Base-by-base conservation (phyloP, 1,139 yeast species). In the Protomyces inouyei region DNA sequence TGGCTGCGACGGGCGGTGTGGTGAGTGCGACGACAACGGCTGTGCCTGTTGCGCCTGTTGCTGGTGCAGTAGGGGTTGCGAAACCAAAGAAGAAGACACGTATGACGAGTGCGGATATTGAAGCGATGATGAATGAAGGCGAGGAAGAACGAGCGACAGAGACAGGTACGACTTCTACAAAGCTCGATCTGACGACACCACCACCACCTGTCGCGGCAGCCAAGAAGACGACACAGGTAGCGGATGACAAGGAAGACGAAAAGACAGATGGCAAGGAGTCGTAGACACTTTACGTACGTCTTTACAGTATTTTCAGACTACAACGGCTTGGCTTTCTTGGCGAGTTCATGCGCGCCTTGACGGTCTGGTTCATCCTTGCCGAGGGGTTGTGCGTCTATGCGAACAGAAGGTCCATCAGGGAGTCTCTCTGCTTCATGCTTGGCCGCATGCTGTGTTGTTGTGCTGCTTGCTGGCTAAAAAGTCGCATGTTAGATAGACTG, bases 51-150 rank as follows among this genome's bases (percentile, higher is more conserved):
- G 25, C 45, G 3, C 32, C 54, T 18, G 14, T 14, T 18, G 18
- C 23, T n/a, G 38, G 5, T 2, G 2, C 59, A n/a, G 32, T 18
- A 14, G 45, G 54, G 10, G 25, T 8, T 10, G 14, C 53, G 3
- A 52, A 38, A 8, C 52, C 28, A 55, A 59, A 59, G 32, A 52
- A 38, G 43, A 52, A 32, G 55, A 52, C 57, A 25, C 38, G 63
- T 14, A 52, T 59, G 63, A 59, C 63, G 35, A 55, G 57, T 3
- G 63, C 63, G 4, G 63, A 59, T 38, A 52, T 59, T 10, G 63
- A 59, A 51, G 63, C 63, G 14, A 52, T 59, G 63, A 55, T 55
- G 32, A 38, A 46, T 32, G 63, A 59, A 52, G 55, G 53, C 37
- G 63, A 59, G 25, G 43, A 38, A 16, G 48, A 43, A 43, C 43